Percentiles rank a stretch among this genome's conserved stretches.
These are phyloP conservation scores for Penicillium paneum DNA, from an alignment of 2,329 filamentous ascomycete species.

Conservation along the genomic window DNA sequence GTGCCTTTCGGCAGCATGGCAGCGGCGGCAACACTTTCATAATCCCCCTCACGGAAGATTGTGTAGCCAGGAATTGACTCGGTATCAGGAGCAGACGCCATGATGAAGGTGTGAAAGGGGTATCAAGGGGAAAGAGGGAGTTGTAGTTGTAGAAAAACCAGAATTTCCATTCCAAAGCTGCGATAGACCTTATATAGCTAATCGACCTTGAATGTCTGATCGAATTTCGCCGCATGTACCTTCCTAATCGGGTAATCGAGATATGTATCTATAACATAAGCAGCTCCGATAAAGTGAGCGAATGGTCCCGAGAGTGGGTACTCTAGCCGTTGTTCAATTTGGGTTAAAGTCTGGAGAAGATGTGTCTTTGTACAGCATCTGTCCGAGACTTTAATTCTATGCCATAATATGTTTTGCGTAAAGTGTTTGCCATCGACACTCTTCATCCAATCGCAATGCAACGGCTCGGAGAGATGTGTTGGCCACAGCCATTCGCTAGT, in stretches of 20 bases:
- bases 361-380: neutral
- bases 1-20: constrained; percentile 22
- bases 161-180: neutral
- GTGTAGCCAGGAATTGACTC: constrained; percentile 28
- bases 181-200: constrained; percentile 17
- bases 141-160: constrained; percentile 11
- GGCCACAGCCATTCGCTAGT: neutral
- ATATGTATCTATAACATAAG: constrained; percentile 5
- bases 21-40: constrained; percentile 26
- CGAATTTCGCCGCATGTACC: constrained; percentile 22
- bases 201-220: constrained; percentile 12
- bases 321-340: constrained; percentile 12
- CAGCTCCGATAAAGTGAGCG: constrained; percentile 5
- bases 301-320: constrained; percentile 15
- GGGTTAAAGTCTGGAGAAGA: constrained; percentile 19
- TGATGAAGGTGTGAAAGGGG: constrained; percentile 11
- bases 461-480: neutral
- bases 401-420: constrained; percentile 20
- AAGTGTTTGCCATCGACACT: constrained; percentile 6
- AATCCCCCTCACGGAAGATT: constrained; percentile 28
- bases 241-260: constrained; percentile 23
- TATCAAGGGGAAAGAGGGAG: constrained; percentile 3
- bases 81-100: constrained; percentile 27
- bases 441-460: constrained; percentile 13
- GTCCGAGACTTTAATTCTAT: neutral